A percentile compares a stretch with the other conserved stretches of the same genome.
These are phyloP conservation scores for Collybia sordida DNA, from an alignment of 768 basidiomycete species.

Conservation along the genomic window DNA sequence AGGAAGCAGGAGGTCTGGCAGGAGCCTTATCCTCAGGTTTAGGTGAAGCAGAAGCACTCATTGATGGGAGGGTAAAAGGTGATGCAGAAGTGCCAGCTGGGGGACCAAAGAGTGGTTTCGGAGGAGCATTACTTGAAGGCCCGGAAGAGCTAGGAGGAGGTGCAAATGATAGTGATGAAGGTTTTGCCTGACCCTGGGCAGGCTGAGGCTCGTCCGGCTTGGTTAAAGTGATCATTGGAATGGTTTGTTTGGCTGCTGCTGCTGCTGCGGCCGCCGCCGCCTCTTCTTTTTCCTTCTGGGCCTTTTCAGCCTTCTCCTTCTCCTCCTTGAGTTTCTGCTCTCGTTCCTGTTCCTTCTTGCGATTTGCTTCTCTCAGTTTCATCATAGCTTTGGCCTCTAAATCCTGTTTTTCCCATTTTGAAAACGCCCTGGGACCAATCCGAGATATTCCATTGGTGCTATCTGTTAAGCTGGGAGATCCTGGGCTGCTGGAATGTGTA, in stretches of 20 bases:
- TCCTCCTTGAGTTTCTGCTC: constrained; percentile 42
- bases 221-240: constrained; percentile 28
- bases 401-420: constrained; percentile 88
- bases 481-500: constrained; percentile 12
- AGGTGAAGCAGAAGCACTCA: constrained; percentile 1
- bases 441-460: constrained; percentile 51
- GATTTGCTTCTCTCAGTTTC: constrained; percentile 56
- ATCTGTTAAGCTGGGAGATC: constrained; percentile 39
- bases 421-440: constrained; percentile 40
- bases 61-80: not conserved
- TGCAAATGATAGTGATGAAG: constrained; percentile 19
- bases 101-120: constrained; percentile 1
- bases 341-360: constrained; percentile 42
- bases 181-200: constrained; percentile 17
- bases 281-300: constrained; percentile 21
- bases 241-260: constrained; percentile 7
- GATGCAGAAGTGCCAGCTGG: constrained; percentile 3
- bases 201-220: constrained; percentile 24
- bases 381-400: constrained; percentile 78
- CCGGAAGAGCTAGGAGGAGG: constrained; percentile 12
- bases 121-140: constrained; percentile 8
- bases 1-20: constrained; percentile 9
- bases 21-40: constrained; percentile 8
- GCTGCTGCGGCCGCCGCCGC: constrained; percentile 21
- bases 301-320: constrained; percentile 27